Evolutionary conservation across 2,329 filamentous ascomycete species (phyloP).

Genomic region (Microcyclospora pomicola): DNA sequence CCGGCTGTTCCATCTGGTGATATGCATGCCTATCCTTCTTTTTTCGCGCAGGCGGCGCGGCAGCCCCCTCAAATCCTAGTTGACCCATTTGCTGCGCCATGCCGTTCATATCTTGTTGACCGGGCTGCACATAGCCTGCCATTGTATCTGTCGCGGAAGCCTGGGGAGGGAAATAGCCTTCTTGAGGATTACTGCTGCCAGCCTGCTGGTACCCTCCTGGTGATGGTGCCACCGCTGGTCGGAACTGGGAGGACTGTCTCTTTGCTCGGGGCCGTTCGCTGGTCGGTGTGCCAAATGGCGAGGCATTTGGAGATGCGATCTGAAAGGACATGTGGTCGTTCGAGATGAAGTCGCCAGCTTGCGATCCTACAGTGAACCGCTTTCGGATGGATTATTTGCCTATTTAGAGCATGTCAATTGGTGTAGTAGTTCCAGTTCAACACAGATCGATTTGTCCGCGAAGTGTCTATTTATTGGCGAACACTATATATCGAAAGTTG

Average conservation of each 20-base stretch:
- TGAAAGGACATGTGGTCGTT: constrained; percentile 11
- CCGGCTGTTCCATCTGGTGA: constrained; percentile 65
- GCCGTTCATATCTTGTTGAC: constrained; percentile 27
- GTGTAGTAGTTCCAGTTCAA: too few species aligned
- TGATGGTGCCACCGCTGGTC: constrained; percentile 30
- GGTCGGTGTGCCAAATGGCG: constrained; percentile 13
- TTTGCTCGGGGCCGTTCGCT: constrained; percentile 11
- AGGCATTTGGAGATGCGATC: constrained; percentile 10
- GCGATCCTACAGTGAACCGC: background rate
- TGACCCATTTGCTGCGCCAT: constrained; percentile 64
- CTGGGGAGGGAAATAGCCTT: constrained; percentile 28
- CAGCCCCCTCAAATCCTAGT: constrained; percentile 48
- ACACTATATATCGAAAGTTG: too few species aligned
- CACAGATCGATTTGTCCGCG: too few species aligned
- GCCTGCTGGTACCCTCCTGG: constrained; percentile 32
- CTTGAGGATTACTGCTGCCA: constrained; percentile 19
- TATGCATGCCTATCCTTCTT: constrained; percentile 95
- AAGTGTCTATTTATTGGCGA: too few species aligned
- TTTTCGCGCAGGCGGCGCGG: constrained; percentile 48
- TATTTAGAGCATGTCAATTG: too few species aligned
- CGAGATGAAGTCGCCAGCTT: background rate
- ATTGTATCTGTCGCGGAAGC: constrained; percentile 14
- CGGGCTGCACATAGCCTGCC: background rate
- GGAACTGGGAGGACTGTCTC: constrained; percentile 18
- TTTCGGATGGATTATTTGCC: too few species aligned